Conservation (phyloP, 305 asterid genomes). For the Solanum aculeatissimum region DNA sequence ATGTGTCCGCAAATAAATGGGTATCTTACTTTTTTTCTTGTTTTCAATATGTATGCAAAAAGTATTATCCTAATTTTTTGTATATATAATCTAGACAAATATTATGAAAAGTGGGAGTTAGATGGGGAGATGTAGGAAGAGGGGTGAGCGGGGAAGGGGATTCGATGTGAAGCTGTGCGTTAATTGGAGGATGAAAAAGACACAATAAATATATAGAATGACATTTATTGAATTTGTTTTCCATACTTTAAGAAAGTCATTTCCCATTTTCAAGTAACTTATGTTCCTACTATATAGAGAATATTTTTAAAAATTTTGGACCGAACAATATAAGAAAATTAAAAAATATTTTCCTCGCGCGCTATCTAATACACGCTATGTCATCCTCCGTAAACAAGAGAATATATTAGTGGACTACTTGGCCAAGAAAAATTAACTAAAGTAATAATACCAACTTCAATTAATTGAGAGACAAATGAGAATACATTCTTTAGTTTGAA, state of each 20-base stretch:
- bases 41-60: not conserved
- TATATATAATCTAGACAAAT: not conserved
- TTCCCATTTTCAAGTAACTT: not conserved
- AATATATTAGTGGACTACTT: not conserved
- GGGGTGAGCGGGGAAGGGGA: not conserved
- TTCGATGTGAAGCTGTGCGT: not conserved
- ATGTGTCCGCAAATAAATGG: not conserved
- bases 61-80: no score
- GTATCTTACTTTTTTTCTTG: not conserved
- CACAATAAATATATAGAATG: not conserved
- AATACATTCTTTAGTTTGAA: constrained; percentile 5
- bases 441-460: not conserved
- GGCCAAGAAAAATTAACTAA: not conserved
- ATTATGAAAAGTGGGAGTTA: not conserved
- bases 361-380: no score
- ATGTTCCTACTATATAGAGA: not conserved
- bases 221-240: not conserved
- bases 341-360: not conserved
- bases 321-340: not conserved
- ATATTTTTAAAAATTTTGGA: not conserved
- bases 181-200: not conserved
- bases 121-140: not conserved
- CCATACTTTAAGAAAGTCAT: not conserved
- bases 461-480: constrained; percentile 1
- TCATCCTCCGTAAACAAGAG: not conserved